Evolutionary conservation across 169 alveolate genomes (phyloP), one percentile per base, ranked within the genome.

Genomic region (Miamiensis avidus): DNA sequence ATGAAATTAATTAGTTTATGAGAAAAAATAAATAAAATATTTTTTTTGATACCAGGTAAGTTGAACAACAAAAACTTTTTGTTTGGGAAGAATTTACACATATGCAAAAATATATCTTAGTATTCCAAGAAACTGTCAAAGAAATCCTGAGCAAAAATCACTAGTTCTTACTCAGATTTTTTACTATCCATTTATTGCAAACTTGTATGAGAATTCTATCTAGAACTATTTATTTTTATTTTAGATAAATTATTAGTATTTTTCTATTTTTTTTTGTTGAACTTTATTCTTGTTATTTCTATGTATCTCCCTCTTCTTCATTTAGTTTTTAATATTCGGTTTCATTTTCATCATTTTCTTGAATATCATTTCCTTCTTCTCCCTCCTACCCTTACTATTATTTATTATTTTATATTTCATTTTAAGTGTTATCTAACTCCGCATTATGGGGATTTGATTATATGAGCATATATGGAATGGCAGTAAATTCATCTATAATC

Each of bases 401-500:
- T n/a, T n/a, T n/a, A n/a, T n/a, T n/a, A n/a, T n/a, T n/a, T n/a
- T n/a, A n/a, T n/a, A n/a, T n/a, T n/a, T n/a, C n/a, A n/a, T n/a
- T n/a, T n/a, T n/a, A n/a, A n/a, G n/a, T n/a, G n/a, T n/a, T n/a
- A n/a, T n/a, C n/a, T n/a, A n/a, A n/a, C n/a, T n/a, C n/a, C n/a
- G n/a, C n/a, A n/a, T n/a, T n/a, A n/a, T n/a, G n/a, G n/a, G n/a
- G 20, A 49, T 49, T 49, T 4, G 4, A 49, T 49, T 49, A 49
- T 11, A 49, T 20, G 4, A 49, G 20, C 69, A 49, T 49, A 29
- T 79, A 79, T 0, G 84, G 84, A 79, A 79, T 79, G 0, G 84
- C 84, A 1, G 84, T 79, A 27, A 31, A 34, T 25, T 34, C 33
- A 79, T 79, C 84, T 0, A 79, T 79, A 25, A 79, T 74, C 29